Percentiles rank a stretch among this genome's conserved stretches.
Conservation (phyloP, 164 flowering plant species). For the Paratinospora sagittata region DNA sequence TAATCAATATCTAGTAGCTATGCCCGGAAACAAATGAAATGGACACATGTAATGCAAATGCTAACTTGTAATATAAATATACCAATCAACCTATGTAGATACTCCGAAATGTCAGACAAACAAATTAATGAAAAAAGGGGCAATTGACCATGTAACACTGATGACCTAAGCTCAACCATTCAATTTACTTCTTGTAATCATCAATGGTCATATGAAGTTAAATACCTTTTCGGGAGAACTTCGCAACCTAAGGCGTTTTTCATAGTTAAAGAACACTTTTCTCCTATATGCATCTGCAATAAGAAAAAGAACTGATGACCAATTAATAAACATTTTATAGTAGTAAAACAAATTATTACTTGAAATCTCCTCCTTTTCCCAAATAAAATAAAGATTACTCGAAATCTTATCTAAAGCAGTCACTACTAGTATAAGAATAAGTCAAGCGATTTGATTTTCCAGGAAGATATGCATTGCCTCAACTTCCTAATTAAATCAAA, state of each 20-base stretch:
- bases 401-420: not conserved
- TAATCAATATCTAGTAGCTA: not conserved
- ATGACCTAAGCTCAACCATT: not conserved
- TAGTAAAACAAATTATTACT: not conserved
- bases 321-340: not conserved
- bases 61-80: not conserved
- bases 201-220: not conserved
- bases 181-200: not conserved
- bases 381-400: not conserved
- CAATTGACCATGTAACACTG: not conserved
- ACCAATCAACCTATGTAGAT: not conserved
- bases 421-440: not conserved
- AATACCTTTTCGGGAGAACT: constrained; percentile 96
- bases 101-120: not conserved
- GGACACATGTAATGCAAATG: not conserved
- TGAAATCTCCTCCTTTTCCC: no score
- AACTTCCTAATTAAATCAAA: not conserved
- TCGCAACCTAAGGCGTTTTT: constrained; percentile 71
- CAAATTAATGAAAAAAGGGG: not conserved
- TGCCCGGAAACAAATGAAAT: not conserved
- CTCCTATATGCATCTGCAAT: constrained; percentile 74
- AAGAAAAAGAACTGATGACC: not conserved
- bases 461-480: not conserved
- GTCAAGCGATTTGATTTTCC: not conserved
- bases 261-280: constrained; percentile 91